Evolutionary conservation across 2,329 filamentous ascomycete species (phyloP).

Genomic region (Trichoderma arundinaceum): DNA sequence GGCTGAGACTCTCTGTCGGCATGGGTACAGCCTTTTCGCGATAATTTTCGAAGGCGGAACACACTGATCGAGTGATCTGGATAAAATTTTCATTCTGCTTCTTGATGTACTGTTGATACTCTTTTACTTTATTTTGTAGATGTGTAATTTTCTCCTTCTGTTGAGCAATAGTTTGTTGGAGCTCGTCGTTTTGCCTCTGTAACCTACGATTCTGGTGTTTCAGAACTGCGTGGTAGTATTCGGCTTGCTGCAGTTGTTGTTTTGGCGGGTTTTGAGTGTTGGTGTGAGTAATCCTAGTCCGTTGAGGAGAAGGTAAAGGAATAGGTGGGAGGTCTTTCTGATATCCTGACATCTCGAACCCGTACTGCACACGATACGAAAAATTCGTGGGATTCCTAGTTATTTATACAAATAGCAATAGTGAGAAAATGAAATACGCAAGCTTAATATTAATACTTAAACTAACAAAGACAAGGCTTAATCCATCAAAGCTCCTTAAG

Average conservation of each 20-base stretch:
- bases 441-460: slow-evolving; percentile 2
- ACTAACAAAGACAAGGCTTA: neutral
- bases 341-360: neutral
- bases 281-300: neutral
- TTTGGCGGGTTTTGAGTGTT: neutral
- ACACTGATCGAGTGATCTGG: slow-evolving; percentile 14
- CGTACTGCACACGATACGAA: neutral
- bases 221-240: neutral
- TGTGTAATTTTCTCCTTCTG: neutral
- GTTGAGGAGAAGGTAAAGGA: neutral
- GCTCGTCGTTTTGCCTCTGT: slow-evolving; percentile 13
- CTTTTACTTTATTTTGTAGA: slow-evolving; percentile 9
- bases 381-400: neutral
- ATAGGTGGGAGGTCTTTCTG: slow-evolving; percentile 5
- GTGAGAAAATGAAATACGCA: neutral
- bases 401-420: neutral
- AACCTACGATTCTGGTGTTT: slow-evolving; percentile 25
- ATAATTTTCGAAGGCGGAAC: slow-evolving; percentile 30
- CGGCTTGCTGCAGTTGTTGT: neutral
- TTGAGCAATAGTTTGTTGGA: slow-evolving; percentile 9
- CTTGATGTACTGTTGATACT: slow-evolving; percentile 16
- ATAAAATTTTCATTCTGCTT: slow-evolving; percentile 23
- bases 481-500: neutral
- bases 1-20: neutral
- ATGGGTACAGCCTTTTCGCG: slow-evolving; percentile 4